A percentile compares a stretch with the other conserved stretches of the same genome.
Evolutionary conservation across 495 filamentous ascomycete species (phyloP).

Genomic region (Aspergillus wentii): DNA sequence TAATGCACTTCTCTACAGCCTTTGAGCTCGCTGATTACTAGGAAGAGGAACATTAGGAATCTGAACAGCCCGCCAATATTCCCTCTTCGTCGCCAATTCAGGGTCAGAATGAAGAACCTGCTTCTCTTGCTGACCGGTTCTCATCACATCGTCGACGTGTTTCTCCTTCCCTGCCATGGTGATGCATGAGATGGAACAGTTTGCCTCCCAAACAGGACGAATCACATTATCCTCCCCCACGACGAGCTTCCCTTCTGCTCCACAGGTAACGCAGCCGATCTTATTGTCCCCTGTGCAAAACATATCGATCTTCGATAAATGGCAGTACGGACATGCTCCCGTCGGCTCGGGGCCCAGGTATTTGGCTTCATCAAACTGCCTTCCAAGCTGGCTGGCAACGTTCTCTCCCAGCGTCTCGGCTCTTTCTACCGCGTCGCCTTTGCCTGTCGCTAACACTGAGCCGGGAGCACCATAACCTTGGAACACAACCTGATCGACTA

Average conservation of each 20-base stretch:
- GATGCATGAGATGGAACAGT: background rate
- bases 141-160: background rate
- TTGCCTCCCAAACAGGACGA: background rate
- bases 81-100: background rate
- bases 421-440: background rate
- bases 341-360: background rate
- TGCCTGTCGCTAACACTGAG: background rate
- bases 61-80: background rate
- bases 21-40: background rate
- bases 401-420: background rate
- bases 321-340: background rate
- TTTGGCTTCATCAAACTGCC: background rate
- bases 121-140: background rate
- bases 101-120: background rate
- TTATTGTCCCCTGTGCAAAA: background rate
- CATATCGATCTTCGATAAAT: background rate
- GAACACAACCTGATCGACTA: background rate
- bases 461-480: background rate
- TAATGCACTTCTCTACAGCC: too few species aligned
- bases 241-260: background rate
- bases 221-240: background rate
- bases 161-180: slow-evolving; percentile 1
- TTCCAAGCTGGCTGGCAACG: slow-evolving; percentile 1
- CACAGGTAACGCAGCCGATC: slow-evolving; percentile 1
- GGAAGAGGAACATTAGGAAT: background rate